A percentile compares a stretch with the other conserved stretches of the same genome.
Evolutionary conservation across 805 yeast species (phyloP).

Genomic region (Jamesozyma gamospora): DNA sequence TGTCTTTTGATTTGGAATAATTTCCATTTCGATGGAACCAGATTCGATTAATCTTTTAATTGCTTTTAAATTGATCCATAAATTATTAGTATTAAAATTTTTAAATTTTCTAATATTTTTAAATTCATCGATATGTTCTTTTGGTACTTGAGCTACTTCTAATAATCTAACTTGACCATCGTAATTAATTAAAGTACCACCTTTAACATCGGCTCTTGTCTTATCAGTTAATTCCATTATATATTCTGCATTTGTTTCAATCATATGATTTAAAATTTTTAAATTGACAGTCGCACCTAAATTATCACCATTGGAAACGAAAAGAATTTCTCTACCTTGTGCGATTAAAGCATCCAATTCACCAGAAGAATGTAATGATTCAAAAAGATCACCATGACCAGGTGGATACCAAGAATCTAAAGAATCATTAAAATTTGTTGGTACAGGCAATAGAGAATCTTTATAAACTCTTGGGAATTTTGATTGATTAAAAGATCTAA

Average conservation of each 20-base stretch:
- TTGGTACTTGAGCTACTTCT: constrained; percentile 91
- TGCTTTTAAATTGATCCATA: constrained; percentile 94
- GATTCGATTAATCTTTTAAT: constrained; percentile 83
- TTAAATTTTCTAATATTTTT: constrained; percentile 96
- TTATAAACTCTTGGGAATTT: constrained; percentile 90
- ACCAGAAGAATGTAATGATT: constrained; percentile 79
- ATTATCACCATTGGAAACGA: constrained; percentile 97
- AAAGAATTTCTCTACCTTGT: constrained; percentile 89
- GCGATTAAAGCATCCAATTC: constrained; percentile 81
- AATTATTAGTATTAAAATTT: constrained; percentile 94
- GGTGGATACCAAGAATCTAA: constrained; percentile 97
- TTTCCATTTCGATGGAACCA: constrained; percentile 77
- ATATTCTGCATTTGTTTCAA: constrained; percentile 84
- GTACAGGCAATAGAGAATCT: constrained; percentile 94
- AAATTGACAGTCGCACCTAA: constrained; percentile 96
- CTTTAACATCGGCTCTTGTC: constrained; percentile 98
- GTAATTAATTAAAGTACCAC: constrained; percentile 95
- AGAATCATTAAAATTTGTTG: constrained; percentile 59
- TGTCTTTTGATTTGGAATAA: constrained; percentile 88
- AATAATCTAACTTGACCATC: constrained; percentile 89
- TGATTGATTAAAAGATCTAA: constrained; percentile 95
- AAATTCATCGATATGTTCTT: constrained; percentile 96
- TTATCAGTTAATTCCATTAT: constrained; percentile 98
- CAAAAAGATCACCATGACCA: constrained; percentile 98
- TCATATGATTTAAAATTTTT: constrained; percentile 83